Conservation (phyloP, 306 rosid genomes). For the Cucurbita pepo region DNA sequence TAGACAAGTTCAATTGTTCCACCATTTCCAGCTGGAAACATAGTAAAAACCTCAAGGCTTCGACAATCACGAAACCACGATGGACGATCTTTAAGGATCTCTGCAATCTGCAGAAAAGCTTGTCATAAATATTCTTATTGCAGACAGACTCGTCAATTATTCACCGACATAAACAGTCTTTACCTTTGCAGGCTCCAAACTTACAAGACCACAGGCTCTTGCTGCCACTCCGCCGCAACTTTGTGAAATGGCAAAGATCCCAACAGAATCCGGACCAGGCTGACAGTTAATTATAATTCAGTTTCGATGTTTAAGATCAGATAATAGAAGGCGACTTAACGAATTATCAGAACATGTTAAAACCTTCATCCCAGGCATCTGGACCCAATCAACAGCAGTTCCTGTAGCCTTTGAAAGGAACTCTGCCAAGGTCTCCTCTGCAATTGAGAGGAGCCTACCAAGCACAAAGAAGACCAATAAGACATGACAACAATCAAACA, state of each 20-base stretch:
- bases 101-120: slow-evolving; percentile 53
- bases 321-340: neutral
- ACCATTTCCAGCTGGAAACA: slow-evolving; percentile 88
- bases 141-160: slow-evolving; percentile 1
- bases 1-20: slow-evolving; percentile 88
- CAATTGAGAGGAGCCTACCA: slow-evolving; percentile 27
- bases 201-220: slow-evolving; percentile 97
- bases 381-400: slow-evolving; percentile 99
- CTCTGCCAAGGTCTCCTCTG: slow-evolving; percentile 99
- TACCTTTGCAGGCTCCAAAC: slow-evolving; percentile 90
- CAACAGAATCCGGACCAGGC: slow-evolving; percentile 99
- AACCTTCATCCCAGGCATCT: slow-evolving; percentile 99
- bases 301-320: neutral
- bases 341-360: neutral
- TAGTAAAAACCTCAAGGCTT: slow-evolving; percentile 71
- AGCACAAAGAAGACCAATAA: neutral
- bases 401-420: slow-evolving; percentile 99
- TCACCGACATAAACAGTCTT: neutral
- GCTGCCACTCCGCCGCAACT: slow-evolving; percentile 99
- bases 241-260: slow-evolving; percentile 98
- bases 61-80: slow-evolving; percentile 38
- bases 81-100: slow-evolving; percentile 97
- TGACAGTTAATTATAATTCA: slow-evolving; percentile 11
- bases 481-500: neutral
- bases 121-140: slow-evolving; percentile 3